Evolutionary conservation across 2,329 filamentous ascomycete species (phyloP), one percentile per base, ranked within the genome.

Genomic region (Acarospora socialis): DNA sequence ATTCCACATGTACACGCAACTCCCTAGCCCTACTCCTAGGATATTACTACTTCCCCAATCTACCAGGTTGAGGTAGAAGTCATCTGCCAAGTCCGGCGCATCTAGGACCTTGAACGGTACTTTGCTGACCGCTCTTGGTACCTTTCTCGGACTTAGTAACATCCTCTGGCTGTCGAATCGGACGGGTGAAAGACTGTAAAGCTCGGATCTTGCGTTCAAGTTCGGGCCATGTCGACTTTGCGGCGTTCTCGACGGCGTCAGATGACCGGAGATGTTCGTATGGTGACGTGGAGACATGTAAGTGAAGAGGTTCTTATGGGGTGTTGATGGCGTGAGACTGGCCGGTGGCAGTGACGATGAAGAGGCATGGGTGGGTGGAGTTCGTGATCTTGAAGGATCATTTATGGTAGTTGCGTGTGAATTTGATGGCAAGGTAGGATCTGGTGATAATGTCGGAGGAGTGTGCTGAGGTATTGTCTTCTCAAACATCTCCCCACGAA

Each of bases 1-100:
- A 52, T 94, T 93, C 90, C 90, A 98, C 74, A 95, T 90, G 51
- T 95, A 98, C 4, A 98, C 90, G 44, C 82, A 92, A 12, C 80
- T 82, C 12, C 86, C 86, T 16, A 98, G 61, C 0, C 90, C 90
- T 25, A 98, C 90, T 5, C 87, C 90, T 7, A 98, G 66, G 6
- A 93, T 79, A 53, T 95, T 93, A 44, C 81, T 84, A 46, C 82
- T 92, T 25, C 90, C 90, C 90, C 90, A 98, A 50, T 98, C 90
- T 3, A 98, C 87, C 16, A 98, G 63, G 48, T 98, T 98, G 21
- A 98, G 66, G 48, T 98, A 98, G 55, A 95, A 98, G 51, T 98
- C 90, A 49, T 98, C 90, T 17, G 87, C 86, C 27, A 98, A 61
- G 51, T 95, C 90, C 2, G 90, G 90, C 1, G 90, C 90, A 60